phyloP scores from a whole-genome alignment of 2,329 filamentous ascomycete species.

The Penicillium sp. region DNA sequence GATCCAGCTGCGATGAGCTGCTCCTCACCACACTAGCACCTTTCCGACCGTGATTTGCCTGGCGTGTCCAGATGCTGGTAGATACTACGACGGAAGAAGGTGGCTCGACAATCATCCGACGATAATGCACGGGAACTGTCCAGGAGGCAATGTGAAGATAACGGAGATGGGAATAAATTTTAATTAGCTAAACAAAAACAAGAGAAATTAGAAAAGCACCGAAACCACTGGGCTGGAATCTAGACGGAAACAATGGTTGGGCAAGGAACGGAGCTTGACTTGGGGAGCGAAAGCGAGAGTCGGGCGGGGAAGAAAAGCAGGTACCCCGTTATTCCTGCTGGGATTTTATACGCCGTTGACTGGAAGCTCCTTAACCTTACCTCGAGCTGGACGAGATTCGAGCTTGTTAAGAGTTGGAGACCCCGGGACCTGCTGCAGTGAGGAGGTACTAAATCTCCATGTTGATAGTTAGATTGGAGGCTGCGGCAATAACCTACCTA shows the following conservation, averaged over 20 bases:
- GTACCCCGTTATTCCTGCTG: conserved; percentile 29
- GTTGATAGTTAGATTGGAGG: conserved; percentile 2
- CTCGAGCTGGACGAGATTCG: background rate
- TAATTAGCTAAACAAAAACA: background rate
- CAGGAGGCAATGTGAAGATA: background rate
- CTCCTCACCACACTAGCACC: background rate
- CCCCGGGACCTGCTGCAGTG: background rate
- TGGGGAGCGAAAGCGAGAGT: conserved; percentile 4
- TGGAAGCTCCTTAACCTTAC: conserved; percentile 9
- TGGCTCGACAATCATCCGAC: background rate
- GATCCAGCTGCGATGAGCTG: conserved; percentile 20
- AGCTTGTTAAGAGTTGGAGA: background rate
- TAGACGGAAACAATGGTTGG: background rate
- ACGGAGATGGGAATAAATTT: background rate
- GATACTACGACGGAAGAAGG: background rate
- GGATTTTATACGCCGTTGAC: conserved; percentile 14
- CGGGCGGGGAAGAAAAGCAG: conserved; percentile 28
- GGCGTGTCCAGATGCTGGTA: background rate
- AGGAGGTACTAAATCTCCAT: conserved; percentile 2
- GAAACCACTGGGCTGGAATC: background rate
- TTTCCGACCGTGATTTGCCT: background rate
- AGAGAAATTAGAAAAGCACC: background rate
- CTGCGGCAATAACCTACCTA: background rate
- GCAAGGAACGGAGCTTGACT: conserved; percentile 3
- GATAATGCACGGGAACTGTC: background rate